Evolutionary conservation across 148 eudicot genomes (phyloP), one percentile per base, ranked within the genome.

Genomic region (Rhododendron simsii): DNA sequence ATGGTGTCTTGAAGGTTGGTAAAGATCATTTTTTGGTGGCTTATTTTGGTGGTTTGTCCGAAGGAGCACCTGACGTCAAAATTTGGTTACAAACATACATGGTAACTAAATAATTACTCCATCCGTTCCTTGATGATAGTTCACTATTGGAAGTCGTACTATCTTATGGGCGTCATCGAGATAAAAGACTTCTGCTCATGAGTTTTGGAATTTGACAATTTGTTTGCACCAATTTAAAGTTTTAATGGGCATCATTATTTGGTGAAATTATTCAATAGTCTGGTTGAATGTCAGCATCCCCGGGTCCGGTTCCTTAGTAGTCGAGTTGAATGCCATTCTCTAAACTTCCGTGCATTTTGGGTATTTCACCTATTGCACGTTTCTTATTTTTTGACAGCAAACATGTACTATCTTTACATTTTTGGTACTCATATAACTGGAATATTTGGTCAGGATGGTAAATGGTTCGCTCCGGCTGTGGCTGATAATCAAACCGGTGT

Each of bases 31-130:
- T 92, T 86, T 63, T 97, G 91, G 95, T 93, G 83, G 98, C 99
- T 85, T 97, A 92, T 94, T 97, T 95, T 84, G 98, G 98, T 73
- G 98, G 99, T 80, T 83, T 96, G 11, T 86, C 53, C 10, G 99
- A 97, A 89, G 98, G 99, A 61, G 96, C 93, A 59, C 92, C 93
- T 26, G 99, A 97, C 89, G 99, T 97, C 79, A 94, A 94, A 87
- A 95, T 97, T 81, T 97, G 99, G 99, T 59, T 93, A 88, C 99
- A 97, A 88, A 92, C 88, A 86, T 93, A 86, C 33, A 92, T 90
- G 99, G 99, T 92, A 89, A 81, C 21, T 51, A 5, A 53, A 3
- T 7, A 20, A 76, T 78, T 10, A 39, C 39, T 23, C 48, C 41
- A 48, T 67, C 7, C 26, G 0, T 61, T 61, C 28, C 10, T 7